phyloP scores from a whole-genome alignment of 2,329 filamentous ascomycete genomes.

The Blumeria graminis region DNA sequence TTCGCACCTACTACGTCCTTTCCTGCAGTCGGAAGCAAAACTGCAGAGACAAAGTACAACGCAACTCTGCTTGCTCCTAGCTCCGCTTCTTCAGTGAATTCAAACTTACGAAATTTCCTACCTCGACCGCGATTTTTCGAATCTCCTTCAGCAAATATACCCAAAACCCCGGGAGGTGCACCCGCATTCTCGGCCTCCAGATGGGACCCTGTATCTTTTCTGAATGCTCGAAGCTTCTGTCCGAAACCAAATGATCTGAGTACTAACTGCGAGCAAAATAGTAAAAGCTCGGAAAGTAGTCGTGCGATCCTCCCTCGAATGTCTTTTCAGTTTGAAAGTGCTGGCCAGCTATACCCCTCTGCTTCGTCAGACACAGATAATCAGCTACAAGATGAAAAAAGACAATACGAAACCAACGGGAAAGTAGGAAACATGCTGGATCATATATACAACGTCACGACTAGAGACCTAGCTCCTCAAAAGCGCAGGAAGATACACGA shows the following conservation, averaged over 20 bases:
- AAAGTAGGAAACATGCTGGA: slow-evolving; percentile 34
- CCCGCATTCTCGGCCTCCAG: slow-evolving; percentile 5
- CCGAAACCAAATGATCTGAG: slow-evolving; percentile 1
- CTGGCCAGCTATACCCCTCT: neutral
- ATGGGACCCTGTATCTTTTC: slow-evolving; percentile 20
- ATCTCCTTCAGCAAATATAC: neutral
- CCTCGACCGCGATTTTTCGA: no score
- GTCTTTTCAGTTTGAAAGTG: slow-evolving; percentile 14
- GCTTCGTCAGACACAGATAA: neutral
- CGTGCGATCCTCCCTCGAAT: slow-evolving; percentile 4
- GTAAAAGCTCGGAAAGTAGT: neutral
- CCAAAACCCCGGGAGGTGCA: slow-evolving; percentile 4
- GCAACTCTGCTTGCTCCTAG: no score
- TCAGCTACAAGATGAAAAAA: neutral
- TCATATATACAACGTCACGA: slow-evolving; percentile 48
- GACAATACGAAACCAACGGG: neutral
- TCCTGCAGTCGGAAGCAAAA: no score
- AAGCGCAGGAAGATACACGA: slow-evolving; percentile 39
- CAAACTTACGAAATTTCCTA: no score
- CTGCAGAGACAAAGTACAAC: no score
- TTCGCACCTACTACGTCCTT: no score
- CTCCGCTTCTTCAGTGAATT: no score
- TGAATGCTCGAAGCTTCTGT: slow-evolving; percentile 19
- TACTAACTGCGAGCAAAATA: neutral
- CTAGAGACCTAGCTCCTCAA: slow-evolving; percentile 33